Conservation (phyloP, 441 rosid genomes). For the Syzygium malaccense region DNA sequence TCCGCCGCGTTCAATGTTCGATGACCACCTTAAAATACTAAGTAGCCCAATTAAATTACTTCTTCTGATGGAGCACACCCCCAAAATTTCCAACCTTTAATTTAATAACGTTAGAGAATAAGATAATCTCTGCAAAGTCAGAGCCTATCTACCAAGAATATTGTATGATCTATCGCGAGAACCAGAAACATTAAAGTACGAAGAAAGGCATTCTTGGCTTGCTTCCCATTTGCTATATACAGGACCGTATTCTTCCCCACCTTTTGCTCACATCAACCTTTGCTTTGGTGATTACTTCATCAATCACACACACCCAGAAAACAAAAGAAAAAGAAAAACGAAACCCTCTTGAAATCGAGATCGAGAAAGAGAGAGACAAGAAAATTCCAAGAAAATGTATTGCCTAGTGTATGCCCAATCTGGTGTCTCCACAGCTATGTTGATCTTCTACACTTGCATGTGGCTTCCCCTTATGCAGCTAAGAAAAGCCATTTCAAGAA, state of each 20-base stretch:
- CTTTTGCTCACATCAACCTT: neutral
- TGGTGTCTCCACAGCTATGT: constrained; percentile 29
- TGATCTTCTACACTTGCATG: constrained; percentile 46
- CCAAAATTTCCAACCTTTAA: neutral
- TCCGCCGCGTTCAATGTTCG: constrained; percentile 19
- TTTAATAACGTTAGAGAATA: neutral
- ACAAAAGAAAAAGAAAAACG: neutral
- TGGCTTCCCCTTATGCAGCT: constrained; percentile 35
- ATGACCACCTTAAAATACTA: neutral
- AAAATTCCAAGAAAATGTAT: constrained; percentile 19
- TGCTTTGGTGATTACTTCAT: neutral
- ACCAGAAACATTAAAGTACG: neutral
- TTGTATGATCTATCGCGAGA: neutral
- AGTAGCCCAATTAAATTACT: neutral
- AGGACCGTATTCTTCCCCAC: neutral
- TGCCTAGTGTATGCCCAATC: constrained; percentile 28
- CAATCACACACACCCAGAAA: neutral
- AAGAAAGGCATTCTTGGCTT: neutral
- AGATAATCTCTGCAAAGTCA: neutral
- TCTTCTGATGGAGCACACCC: neutral
- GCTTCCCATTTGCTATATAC: neutral
- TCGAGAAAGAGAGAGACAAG: neutral
- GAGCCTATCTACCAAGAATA: neutral
- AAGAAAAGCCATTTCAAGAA: constrained; percentile 5
- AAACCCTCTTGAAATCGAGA: neutral